Evolutionary conservation across 139 green algal species (phyloP).

Genomic region (Yamagishiella unicocca): DNA sequence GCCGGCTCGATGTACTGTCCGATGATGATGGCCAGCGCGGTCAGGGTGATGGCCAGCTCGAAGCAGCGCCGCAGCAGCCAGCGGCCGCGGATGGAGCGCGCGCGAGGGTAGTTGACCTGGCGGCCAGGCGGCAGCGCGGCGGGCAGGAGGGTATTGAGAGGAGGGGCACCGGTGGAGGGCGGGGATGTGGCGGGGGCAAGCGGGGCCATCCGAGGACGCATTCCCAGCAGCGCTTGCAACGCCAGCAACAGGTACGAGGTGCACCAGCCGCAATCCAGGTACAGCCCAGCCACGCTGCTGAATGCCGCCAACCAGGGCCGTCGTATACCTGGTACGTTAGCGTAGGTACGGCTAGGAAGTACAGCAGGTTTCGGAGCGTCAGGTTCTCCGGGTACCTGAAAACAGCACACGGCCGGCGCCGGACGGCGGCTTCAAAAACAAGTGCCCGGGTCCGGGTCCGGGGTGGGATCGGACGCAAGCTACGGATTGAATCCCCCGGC

Average conservation of each 20-base stretch:
- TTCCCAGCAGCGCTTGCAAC: too few species aligned
- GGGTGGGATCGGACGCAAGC: too few species aligned
- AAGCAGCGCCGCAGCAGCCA: slow-evolving; percentile 69
- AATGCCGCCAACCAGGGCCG: too few species aligned
- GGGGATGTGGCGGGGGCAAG: background rate
- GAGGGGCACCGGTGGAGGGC: background rate
- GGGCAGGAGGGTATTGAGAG: background rate
- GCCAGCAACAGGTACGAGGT: too few species aligned
- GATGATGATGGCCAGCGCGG: slow-evolving; percentile 75
- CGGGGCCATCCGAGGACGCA: too few species aligned
- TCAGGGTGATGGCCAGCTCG: slow-evolving; percentile 66
- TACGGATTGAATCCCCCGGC: too few species aligned
- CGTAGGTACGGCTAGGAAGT: slow-evolving; percentile 87
- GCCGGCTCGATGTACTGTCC: slow-evolving; percentile 89
- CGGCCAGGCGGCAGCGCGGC: background rate
- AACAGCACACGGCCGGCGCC: too few species aligned
- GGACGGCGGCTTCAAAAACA: too few species aligned
- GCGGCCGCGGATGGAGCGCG: slow-evolving; percentile 52
- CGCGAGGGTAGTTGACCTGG: slow-evolving; percentile 70
- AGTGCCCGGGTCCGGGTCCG: too few species aligned
- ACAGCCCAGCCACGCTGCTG: too few species aligned
- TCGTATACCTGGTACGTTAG: slow-evolving; percentile 88
- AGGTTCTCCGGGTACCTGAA: slow-evolving; percentile 86
- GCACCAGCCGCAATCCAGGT: too few species aligned
- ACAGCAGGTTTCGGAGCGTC: slow-evolving; percentile 73